Evolutionary conservation across 192 early-diverging fungal species (phyloP).

Genomic region (Dimargaris cristalligena): DNA sequence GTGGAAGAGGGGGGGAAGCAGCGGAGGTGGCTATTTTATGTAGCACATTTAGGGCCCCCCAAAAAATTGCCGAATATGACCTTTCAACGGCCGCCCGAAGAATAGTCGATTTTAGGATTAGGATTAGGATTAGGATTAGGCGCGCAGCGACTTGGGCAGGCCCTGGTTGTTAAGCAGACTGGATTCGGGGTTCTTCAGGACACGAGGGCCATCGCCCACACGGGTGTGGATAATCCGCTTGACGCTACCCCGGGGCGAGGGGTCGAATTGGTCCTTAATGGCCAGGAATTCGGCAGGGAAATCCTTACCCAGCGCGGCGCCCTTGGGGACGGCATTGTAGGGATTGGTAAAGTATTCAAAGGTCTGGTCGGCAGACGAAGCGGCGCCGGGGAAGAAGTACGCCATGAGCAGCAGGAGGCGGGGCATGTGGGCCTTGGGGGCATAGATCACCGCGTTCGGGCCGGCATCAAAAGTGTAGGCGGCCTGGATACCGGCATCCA

Average conservation of each 20-base stretch:
- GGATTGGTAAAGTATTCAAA: constrained; percentile 40
- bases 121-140: not conserved
- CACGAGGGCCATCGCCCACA: constrained; percentile 83
- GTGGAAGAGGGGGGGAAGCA: not conserved
- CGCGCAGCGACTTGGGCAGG: constrained; percentile 20
- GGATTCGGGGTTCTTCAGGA: constrained; percentile 35
- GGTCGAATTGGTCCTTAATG: not conserved
- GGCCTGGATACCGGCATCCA: constrained; percentile 37
- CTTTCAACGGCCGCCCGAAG: not conserved
- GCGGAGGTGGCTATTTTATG: no score
- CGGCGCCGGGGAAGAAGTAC: constrained; percentile 78
- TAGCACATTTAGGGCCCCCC: not conserved
- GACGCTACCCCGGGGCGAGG: constrained; percentile 40
- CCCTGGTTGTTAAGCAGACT: constrained; percentile 46
- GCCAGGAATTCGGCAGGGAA: constrained; percentile 15
- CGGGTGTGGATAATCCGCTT: constrained; percentile 79
- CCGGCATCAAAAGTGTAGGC: constrained; percentile 99
- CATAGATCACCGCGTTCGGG: constrained; percentile 95
- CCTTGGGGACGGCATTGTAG: constrained; percentile 18
- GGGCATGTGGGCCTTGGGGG: constrained; percentile 56
- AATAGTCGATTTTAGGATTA: not conserved
- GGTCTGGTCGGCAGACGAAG: constrained; percentile 15
- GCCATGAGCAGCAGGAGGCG: constrained; percentile 74
- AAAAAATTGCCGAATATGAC: not conserved
- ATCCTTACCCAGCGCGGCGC: constrained; percentile 13